Conservation (phyloP, 2,329 filamentous ascomycete genomes). For the Paecilomyces variotii region DNA sequence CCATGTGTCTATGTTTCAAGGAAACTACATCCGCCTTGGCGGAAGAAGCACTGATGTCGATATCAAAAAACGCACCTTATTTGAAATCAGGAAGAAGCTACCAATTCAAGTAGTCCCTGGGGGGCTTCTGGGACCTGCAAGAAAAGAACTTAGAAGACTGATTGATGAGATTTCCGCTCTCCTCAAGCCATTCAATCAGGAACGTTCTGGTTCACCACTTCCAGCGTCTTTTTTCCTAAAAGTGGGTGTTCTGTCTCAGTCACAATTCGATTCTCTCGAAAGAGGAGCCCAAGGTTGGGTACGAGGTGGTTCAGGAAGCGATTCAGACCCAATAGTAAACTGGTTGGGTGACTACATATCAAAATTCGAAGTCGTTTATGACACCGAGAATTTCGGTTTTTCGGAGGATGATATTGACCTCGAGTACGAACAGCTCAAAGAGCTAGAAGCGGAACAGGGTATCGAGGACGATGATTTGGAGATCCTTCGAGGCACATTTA, state of each 20-base stretch:
- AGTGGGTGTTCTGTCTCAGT: constrained; percentile 51
- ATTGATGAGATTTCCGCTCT: constrained; percentile 33
- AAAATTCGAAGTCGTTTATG: constrained; percentile 37
- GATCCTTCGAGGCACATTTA: constrained; percentile 40
- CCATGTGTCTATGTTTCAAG: constrained; percentile 55
- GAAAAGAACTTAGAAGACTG: constrained; percentile 36
- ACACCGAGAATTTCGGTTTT: constrained; percentile 44
- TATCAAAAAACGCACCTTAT: constrained; percentile 61
- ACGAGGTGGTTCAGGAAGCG: constrained; percentile 20
- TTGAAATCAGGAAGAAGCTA: constrained; percentile 45
- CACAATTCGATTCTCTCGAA: constrained; percentile 56
- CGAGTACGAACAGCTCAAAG: constrained; percentile 53
- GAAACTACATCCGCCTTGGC: constrained; percentile 59
- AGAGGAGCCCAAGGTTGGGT: constrained; percentile 40
- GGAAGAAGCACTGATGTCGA: constrained; percentile 58
- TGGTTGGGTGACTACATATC: constrained; percentile 51
- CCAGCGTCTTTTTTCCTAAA: constrained; percentile 47
- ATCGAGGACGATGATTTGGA: constrained; percentile 48
- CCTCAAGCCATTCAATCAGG: constrained; percentile 33
- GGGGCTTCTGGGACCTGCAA: constrained; percentile 32
- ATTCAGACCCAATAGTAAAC: constrained; percentile 37
- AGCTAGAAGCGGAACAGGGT: constrained; percentile 51
- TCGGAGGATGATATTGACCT: constrained; percentile 54
- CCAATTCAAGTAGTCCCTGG: constrained; percentile 29
- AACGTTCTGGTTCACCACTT: constrained; percentile 38